Base-by-base conservation (phyloP, 176 grass and related monocot species). In the Cocos nucifera region DNA sequence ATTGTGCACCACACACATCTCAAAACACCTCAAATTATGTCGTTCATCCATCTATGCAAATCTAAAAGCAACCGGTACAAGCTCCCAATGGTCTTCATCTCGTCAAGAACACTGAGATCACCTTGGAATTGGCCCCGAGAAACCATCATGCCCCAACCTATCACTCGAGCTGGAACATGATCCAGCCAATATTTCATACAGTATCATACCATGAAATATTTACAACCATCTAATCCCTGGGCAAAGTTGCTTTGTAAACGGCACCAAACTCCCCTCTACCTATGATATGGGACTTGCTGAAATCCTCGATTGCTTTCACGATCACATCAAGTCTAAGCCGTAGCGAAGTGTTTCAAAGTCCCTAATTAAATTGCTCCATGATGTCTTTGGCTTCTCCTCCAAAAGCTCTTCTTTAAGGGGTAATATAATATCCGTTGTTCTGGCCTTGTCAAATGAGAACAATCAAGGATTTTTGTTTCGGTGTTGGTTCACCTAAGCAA, bases 181-280 rank as follows among this genome's bases (percentile, higher is more conserved):
- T n/a, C n/a, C n/a, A n/a, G n/a, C n/a, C n/a, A n/a, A n/a, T n/a
- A n/a, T n/a, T n/a, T n/a, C n/a, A n/a, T n/a, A n/a, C n/a, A n/a
- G 27, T n/a, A n/a, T n/a, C n/a, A n/a, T n/a, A n/a, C 23, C 23
- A 23, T 3, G 23, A 23, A 23, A 23, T 23, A 23, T 23, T 23
- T 23, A 23, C 23, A 23, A 91, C 93, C 58, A 59, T 84, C 54
- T 61, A 22, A 23, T 76, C 88, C 78, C 80, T 81, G 56, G 82
- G 72, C 50, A 97, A 78, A 17, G 76, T 67, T 70, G 87, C 87
- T 56, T 69, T 92, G 48, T 92, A 97, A 50, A 97, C 87, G 65
- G 84, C 88, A 58, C 93, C 93, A 28, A 92, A 92, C 57, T 23
- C 84, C 93, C 84, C 93, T 54, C 92, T 84, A 5, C 93, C 93